Evolutionary conservation across 169 alveolate genomes (phyloP), one percentile per base, ranked within the genome.

Genomic region (Plasmodium gaboni): DNA sequence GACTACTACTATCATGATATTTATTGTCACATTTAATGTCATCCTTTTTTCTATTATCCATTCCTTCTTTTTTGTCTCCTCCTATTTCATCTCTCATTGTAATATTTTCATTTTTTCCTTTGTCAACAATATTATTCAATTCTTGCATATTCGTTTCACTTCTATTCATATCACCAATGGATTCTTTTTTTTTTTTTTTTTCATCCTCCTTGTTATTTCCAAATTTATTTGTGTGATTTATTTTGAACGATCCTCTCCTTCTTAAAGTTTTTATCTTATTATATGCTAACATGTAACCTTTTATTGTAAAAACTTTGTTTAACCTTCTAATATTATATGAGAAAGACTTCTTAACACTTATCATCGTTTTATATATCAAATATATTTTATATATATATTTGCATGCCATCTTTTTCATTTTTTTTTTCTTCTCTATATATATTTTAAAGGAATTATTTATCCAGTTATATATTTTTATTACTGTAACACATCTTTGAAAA

Each of bases 301-400:
- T 57, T 2, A 38, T 17, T 12, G 24, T 17, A n/a, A 57, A 17
- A 10, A 28, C 12, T 38, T 60, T 73, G n/a, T 73, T 57, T 44
- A 73, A 38, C 15, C 38, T 73, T 19, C 26, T 73, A 5, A 80
- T 32, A 24, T 80, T 80, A 63, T 80, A 80, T 2, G 73, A 32
- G 17, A 80, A 61, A 9, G 59, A 53, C 57, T n/a, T 46, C 42
- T 68, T 80, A 26, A 80, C 38, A 38, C 48, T 57, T 7, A 12
- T 68, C 26, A 80, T 48, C 0, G 90, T 80, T 48, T 69, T 80
- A 8, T 57, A 69, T 1, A 80, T 53, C 19, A 80, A 80, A 17
- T 68, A 80, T 12, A 65, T 17, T 24, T 80, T 80, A 68, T 55
- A 63, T n/a, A 80, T 80, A 80, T 80, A 80, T 32, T 80, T 73